phyloP scores from a whole-genome alignment of 805 yeast species.

The Lipomyces sp. region DNA sequence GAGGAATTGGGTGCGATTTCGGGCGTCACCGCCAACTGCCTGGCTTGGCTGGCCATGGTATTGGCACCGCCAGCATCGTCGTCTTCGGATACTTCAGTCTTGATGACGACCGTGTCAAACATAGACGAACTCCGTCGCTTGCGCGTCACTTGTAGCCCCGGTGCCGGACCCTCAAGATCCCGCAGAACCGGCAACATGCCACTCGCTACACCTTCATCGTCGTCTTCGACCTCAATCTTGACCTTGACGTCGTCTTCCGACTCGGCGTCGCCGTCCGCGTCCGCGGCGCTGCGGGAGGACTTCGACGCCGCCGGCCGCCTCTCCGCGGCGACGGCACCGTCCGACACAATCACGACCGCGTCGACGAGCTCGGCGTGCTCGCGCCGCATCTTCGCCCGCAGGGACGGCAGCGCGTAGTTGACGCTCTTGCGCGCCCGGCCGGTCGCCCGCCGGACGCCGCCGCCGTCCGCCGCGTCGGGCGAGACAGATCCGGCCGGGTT shows the following conservation, averaged over 20 bases:
- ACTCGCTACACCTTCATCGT: not conserved
- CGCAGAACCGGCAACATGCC: too few species aligned
- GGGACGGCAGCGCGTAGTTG: constrained; percentile 64
- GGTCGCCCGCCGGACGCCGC: constrained; percentile 5
- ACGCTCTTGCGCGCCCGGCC: constrained; percentile 41
- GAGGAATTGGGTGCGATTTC: too few species aligned
- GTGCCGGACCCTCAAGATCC: too few species aligned
- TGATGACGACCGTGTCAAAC: not conserved
- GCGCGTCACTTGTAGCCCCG: not conserved
- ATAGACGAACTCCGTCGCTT: not conserved
- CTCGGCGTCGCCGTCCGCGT: not conserved
- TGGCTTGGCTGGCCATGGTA: too few species aligned
- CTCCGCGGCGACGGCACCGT: constrained; percentile 27
- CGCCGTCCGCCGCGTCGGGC: too few species aligned
- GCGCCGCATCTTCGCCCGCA: constrained; percentile 67
- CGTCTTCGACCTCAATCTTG: constrained; percentile 8
- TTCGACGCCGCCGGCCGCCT: not conserved
- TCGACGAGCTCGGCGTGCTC: constrained; percentile 57
- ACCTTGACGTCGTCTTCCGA: not conserved
- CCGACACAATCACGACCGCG: too few species aligned
- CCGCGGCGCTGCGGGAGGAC: not conserved
- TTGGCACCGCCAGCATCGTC: too few species aligned
- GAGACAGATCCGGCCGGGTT: too few species aligned
- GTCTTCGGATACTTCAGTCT: too few species aligned
- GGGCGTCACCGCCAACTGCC: too few species aligned